A percentile compares a stretch with the other conserved stretches of the same genome.
phyloP scores from a whole-genome alignment of 2,329 filamentous ascomycete genomes.

The Apiospora kogelbergensis region DNA sequence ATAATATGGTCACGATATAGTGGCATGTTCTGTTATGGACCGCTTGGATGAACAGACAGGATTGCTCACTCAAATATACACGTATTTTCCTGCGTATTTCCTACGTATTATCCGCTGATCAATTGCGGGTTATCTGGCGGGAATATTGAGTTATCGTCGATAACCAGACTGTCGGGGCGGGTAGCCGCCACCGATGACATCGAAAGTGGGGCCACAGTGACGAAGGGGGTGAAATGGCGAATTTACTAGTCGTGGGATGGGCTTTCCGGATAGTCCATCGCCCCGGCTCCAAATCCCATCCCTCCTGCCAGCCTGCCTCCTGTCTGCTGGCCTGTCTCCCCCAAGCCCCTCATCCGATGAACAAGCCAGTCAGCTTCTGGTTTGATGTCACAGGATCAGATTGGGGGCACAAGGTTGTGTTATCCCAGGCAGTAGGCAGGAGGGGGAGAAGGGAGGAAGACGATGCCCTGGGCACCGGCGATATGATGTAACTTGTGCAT shows the following conservation, averaged over 20 bases:
- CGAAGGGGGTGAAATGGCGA: neutral
- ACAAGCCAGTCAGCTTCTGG: neutral
- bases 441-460: neutral
- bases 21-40: neutral
- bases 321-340: too few relatives aligned
- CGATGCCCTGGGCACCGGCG: too few relatives aligned
- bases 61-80: neutral
- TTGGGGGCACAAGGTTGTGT: neutral
- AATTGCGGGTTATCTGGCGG: neutral
- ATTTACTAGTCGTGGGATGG: neutral
- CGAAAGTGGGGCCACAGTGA: neutral
- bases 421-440: neutral
- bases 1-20: neutral
- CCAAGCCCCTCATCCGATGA: neutral
- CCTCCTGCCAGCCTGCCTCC: too few relatives aligned
- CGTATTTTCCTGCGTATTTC: neutral
- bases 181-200: constrained; percentile 1
- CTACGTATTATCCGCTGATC: neutral
- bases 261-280: neutral
- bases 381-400: neutral
- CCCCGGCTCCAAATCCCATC: neutral
- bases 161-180: neutral
- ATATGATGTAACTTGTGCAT: constrained; percentile 5
- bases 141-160: neutral
- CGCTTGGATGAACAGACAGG: neutral